Conservation (phyloP, 164 flowering plant genomes). For the Cinnamomum micranthum region DNA sequence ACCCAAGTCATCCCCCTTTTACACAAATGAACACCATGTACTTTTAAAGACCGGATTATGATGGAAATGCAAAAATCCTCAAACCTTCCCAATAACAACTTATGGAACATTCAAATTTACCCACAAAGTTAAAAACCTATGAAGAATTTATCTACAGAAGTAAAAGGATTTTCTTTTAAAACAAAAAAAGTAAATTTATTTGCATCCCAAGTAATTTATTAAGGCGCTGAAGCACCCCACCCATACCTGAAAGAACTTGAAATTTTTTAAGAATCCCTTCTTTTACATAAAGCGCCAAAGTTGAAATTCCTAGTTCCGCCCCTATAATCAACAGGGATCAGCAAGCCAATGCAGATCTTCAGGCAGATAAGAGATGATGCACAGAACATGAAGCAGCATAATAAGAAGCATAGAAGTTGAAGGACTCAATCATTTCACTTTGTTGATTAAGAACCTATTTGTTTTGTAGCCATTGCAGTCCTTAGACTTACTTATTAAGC, state of each 20-base stretch:
- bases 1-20: not conserved
- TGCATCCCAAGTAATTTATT: too few relatives aligned
- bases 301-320: too few relatives aligned
- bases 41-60: not conserved
- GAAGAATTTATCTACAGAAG: too few relatives aligned
- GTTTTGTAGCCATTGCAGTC: too few relatives aligned
- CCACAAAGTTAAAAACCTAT: too few relatives aligned
- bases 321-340: not conserved
- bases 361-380: not conserved
- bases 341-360: not conserved
- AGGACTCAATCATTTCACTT: not conserved
- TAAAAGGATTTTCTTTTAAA: too few relatives aligned
- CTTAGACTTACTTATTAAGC: too few relatives aligned
- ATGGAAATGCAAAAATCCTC: not conserved
- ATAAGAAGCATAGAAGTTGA: not conserved
- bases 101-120: not conserved
- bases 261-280: too few relatives aligned
- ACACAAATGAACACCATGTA: not conserved
- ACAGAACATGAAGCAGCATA: not conserved
- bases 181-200: too few relatives aligned
- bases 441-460: not conserved
- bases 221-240: too few relatives aligned
- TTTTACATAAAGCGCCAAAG: too few relatives aligned
- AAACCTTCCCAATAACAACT: not conserved
- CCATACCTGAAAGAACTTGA: too few relatives aligned